A percentile compares a stretch with the other conserved stretches of the same genome.
Evolutionary conservation across 108 stramenopile genomes (phyloP).

Genomic region (Conticribra weissflogii): DNA sequence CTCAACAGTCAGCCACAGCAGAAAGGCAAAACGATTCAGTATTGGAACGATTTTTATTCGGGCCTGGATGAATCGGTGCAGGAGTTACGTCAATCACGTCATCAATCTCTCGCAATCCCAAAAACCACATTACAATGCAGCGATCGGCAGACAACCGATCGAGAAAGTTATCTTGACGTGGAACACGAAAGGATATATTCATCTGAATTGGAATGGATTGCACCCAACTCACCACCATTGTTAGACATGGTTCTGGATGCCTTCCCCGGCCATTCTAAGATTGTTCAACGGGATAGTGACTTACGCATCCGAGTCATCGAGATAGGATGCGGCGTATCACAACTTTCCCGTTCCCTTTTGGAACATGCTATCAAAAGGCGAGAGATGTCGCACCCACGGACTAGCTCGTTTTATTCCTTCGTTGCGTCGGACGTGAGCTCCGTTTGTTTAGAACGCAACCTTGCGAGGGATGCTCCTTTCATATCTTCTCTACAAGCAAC

Average conservation of each 20-base stretch:
- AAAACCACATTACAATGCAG: neutral
- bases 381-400: neutral
- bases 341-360: constrained; percentile 57
- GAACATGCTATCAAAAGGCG: constrained; percentile 21
- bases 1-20: constrained; percentile 34
- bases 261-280: constrained; percentile 4
- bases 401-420: constrained; percentile 26
- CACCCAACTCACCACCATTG: constrained; percentile 21
- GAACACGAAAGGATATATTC: constrained; percentile 46
- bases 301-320: constrained; percentile 49
- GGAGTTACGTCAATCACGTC: neutral
- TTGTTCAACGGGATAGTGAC: constrained; percentile 1
- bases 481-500: constrained; percentile 18
- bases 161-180: neutral
- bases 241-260: constrained; percentile 45
- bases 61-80: constrained; percentile 17
- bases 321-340: constrained; percentile 80
- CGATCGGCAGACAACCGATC: neutral
- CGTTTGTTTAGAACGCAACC: constrained; percentile 61
- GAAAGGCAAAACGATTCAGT: constrained; percentile 65
- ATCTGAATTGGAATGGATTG: constrained; percentile 48
- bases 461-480: constrained; percentile 46
- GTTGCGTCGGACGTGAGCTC: constrained; percentile 75
- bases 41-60: constrained; percentile 68
- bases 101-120: constrained; percentile 8